Evolutionary conservation across 2,329 filamentous ascomycete species (phyloP), one percentile per base, ranked within the genome.

Genomic region (Exophiala sp.): DNA sequence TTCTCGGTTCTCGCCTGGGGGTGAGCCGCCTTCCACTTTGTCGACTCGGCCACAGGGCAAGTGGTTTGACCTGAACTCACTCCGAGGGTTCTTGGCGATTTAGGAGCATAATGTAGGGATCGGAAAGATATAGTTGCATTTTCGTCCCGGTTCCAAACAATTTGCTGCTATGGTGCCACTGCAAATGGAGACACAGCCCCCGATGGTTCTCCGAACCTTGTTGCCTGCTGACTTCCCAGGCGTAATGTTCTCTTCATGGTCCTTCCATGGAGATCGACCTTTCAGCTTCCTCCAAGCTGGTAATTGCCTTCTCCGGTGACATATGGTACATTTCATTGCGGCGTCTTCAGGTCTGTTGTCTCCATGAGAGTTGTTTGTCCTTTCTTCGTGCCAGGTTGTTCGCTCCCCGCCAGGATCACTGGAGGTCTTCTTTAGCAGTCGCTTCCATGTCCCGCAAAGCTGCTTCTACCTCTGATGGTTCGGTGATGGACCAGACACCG

Each of bases 401-500:
- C 14, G 9, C 10, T 18, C 7, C 18, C 34, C 4, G 18, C 12
- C 24, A n/a, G 20, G 9, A 10, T 20, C 29, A 54, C 20, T 49
- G 40, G 4, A 38, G 38, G 35, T 57, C 51, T 42, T 62, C 62
- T 21, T 55, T 52, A 4, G 49, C 47, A 5, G 57, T 58, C 20
- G 57, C 55, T 46, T 63, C 61, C 40, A 65, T 51, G 7, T 32
- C 59, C 40, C 54, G 60, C 42, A 65, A 36, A 14, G 57, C 57
- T 11, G 52, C 40, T 58, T 91, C 86, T 43, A 90, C 81, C 69
- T 89, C 87, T 51, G 78, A 80, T 7, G 91, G 90, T 67, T 91
- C 86, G 8, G 85, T 91, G 50, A 96, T 88, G 3, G 87, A 91
- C 91, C 91, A 96, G 0, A 96, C 91, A 2, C 92, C 92, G 45